Percentiles rank a stretch among this genome's conserved stretches.
Conservation (phyloP, 257 asterid genomes). For the Nicotiana tomentosiformis region DNA sequence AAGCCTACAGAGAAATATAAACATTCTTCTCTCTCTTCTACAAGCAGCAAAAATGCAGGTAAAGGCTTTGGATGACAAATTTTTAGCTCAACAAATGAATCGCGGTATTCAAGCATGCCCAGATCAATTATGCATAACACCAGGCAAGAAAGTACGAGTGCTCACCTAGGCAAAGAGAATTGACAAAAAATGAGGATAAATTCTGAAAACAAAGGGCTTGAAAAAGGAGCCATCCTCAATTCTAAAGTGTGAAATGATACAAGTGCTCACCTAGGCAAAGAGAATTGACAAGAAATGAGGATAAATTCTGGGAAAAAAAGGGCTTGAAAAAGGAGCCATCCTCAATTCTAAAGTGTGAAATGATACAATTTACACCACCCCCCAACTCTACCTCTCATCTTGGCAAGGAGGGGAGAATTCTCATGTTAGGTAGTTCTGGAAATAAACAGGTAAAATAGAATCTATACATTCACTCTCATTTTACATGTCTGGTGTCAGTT, state of each 20-base stretch:
- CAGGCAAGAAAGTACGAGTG: neutral
- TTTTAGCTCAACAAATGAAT: neutral
- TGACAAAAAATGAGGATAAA: constrained; percentile 2
- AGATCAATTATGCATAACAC: neutral
- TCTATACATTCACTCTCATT: neutral
- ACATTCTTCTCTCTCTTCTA: neutral
- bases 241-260: too few relatives aligned
- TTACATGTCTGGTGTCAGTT: neutral
- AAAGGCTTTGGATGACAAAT: neutral
- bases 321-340: neutral
- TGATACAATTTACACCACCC: neutral
- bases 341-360: neutral
- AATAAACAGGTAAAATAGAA: neutral
- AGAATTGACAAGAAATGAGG: neutral
- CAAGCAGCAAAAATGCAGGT: neutral
- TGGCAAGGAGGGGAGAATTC: neutral
- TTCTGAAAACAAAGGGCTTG: neutral
- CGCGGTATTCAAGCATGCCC: neutral
- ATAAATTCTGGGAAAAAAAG: neutral
- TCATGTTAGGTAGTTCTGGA: neutral
- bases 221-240: too few relatives aligned
- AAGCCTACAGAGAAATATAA: neutral
- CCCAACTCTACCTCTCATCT: neutral
- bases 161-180: neutral
- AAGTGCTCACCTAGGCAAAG: neutral